Percentiles rank a stretch among this genome's conserved stretches.
Evolutionary conservation across 306 rosid species (phyloP).

Genomic region (Luffa aegyptiaca): DNA sequence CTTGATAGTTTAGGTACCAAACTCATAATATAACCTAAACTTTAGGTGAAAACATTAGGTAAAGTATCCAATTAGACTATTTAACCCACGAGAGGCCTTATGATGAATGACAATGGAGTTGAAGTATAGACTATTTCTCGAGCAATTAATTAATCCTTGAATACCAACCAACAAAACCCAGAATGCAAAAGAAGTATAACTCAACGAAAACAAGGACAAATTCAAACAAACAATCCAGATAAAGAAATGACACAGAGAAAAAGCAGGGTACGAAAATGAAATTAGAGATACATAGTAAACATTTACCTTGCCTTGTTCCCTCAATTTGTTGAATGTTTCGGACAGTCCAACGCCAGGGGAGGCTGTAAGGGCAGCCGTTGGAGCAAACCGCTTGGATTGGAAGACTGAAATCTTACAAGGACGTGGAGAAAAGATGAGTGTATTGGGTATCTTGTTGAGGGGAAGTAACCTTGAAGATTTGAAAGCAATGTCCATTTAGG

Average conservation of each 20-base stretch:
- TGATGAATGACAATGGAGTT: background rate
- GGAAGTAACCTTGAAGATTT: background rate
- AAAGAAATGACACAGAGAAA: slow-evolving; percentile 10
- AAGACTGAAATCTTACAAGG: background rate
- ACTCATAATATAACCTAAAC: background rate
- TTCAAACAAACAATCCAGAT: background rate
- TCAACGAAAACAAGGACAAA: background rate
- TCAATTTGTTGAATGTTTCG: slow-evolving; percentile 56
- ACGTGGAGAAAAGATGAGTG: background rate
- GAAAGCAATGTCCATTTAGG: background rate
- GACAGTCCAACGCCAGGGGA: slow-evolving; percentile 50
- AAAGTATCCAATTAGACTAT: background rate
- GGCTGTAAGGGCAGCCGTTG: slow-evolving; percentile 46
- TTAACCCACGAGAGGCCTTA: background rate
- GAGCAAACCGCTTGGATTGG: slow-evolving; percentile 23
- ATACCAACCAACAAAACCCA: background rate
- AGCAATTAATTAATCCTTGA: background rate
- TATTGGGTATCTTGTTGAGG: background rate
- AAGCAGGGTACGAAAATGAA: background rate
- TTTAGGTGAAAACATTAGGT: background rate
- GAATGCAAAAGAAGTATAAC: background rate
- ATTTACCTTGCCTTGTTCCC: slow-evolving; percentile 51
- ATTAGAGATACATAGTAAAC: background rate
- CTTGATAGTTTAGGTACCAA: background rate
- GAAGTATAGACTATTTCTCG: background rate